These are phyloP conservation scores for Grosmannia clavigera DNA, from an alignment of 2,329 filamentous ascomycete genomes.

Conservation along the genomic window DNA sequence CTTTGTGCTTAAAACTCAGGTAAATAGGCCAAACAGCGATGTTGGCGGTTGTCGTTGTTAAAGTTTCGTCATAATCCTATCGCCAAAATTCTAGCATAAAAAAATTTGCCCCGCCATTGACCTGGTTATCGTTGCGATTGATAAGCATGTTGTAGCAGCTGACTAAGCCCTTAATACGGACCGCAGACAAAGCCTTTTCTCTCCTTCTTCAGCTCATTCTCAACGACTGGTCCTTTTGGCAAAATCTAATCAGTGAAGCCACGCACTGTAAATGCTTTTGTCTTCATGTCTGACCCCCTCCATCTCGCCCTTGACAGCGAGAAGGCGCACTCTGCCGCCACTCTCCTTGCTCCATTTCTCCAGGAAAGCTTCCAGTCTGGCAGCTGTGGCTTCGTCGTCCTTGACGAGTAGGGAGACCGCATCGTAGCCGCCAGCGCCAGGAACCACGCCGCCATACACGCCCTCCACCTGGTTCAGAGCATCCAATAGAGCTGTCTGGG, in stretches of 20 bases:
- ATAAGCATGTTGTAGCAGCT: conserved; percentile 4
- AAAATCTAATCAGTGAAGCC: conserved; percentile 20
- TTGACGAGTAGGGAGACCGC: conserved; percentile 70
- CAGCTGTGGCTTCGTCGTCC: conserved; percentile 55
- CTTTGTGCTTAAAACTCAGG: neutral
- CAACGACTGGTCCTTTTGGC: neutral
- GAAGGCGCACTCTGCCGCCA: conserved; percentile 51
- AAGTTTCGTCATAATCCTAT: neutral
- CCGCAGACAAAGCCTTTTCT: neutral
- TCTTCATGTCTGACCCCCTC: conserved; percentile 46
- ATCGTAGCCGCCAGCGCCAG: conserved; percentile 88
- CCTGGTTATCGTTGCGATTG: conserved; percentile 2
- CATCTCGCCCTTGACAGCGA: conserved; percentile 61
- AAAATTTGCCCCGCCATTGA: conserved; percentile 10
- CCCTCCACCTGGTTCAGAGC: conserved; percentile 63
- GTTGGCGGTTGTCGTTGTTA: neutral
- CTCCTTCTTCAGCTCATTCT: neutral
- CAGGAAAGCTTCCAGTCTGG: conserved; percentile 48
- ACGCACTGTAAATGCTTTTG: conserved; percentile 29
- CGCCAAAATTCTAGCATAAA: neutral
- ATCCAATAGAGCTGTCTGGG: conserved; percentile 77
- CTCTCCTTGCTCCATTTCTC: conserved; percentile 49
- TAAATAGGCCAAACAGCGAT: neutral
- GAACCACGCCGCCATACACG: conserved; percentile 83
- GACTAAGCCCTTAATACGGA: neutral